These are phyloP conservation scores for Plasmopara viticola DNA, from an alignment of 352 stramenopile genomes.

Conservation along the genomic window DNA sequence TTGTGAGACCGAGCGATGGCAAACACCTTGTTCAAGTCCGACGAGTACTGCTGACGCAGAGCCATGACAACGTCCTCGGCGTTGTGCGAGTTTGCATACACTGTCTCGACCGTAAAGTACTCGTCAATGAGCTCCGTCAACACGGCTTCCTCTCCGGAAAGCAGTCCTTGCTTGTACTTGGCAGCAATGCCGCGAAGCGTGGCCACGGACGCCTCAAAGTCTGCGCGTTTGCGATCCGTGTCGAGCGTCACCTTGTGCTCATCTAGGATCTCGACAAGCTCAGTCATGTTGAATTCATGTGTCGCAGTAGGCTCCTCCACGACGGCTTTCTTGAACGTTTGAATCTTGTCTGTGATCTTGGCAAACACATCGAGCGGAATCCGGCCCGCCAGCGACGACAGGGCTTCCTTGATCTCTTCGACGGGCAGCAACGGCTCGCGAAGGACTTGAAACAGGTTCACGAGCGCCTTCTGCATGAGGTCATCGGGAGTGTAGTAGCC, in stretches of 20 bases:
- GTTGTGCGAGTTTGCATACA: constrained; percentile 75
- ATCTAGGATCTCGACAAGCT: constrained; percentile 57
- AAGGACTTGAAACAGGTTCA: constrained; percentile 75
- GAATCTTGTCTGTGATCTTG: constrained; percentile 79
- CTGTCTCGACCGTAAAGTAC: constrained; percentile 71
- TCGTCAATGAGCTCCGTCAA: constrained; percentile 74
- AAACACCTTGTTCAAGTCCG: constrained; percentile 79
- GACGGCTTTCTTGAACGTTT: constrained; percentile 59
- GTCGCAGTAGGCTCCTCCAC: constrained; percentile 18
- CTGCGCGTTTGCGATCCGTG: constrained; percentile 45
- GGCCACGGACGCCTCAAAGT: constrained; percentile 68
- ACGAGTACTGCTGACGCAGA: constrained; percentile 88
- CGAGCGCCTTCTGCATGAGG: constrained; percentile 80
- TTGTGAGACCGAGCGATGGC: constrained; percentile 89
- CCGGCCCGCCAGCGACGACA: constrained; percentile 94
- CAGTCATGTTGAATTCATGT: constrained; percentile 46
- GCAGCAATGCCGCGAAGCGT: constrained; percentile 61
- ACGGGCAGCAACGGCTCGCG: constrained; percentile 73
- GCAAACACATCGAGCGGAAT: constrained; percentile 92
- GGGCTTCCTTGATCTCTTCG: constrained; percentile 95
- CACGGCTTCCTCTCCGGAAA: constrained; percentile 55
- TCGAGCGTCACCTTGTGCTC: constrained; percentile 51
- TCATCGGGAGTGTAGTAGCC: constrained; percentile 89
- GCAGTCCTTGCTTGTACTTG: constrained; percentile 76
- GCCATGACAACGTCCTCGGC: constrained; percentile 74